Conservation (phyloP, 2,329 filamentous ascomycete species). For the Seiridium cupressi region DNA sequence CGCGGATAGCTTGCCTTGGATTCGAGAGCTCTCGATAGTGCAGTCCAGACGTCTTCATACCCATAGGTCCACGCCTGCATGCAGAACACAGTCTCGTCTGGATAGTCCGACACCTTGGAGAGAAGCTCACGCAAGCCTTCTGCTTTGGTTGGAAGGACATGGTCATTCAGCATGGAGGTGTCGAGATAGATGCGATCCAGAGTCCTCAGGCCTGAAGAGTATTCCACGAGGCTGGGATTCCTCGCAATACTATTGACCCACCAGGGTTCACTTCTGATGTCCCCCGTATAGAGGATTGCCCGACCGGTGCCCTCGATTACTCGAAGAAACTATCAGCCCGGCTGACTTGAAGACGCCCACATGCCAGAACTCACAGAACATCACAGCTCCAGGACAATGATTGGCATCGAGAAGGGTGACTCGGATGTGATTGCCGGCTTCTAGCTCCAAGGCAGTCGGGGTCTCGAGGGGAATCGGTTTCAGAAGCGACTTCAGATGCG, state of each 20-base stretch:
- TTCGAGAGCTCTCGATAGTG: slow-evolving; percentile 67
- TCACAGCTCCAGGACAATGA: slow-evolving; percentile 85
- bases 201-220: slow-evolving; percentile 61
- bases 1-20: slow-evolving; percentile 47
- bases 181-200: slow-evolving; percentile 87
- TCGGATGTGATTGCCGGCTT: slow-evolving; percentile 64
- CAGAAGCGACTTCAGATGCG: slow-evolving; percentile 68
- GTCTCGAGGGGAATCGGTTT: slow-evolving; percentile 82
- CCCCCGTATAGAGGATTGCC: slow-evolving; percentile 83
- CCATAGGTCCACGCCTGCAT: slow-evolving; percentile 89
- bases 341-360: no score
- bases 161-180: slow-evolving; percentile 65
- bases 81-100: slow-evolving; percentile 75
- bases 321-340: not conserved
- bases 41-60: slow-evolving; percentile 90
- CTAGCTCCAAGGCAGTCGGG: slow-evolving; percentile 72
- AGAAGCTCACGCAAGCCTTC: slow-evolving; percentile 76
- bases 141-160: slow-evolving; percentile 60
- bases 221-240: slow-evolving; percentile 73
- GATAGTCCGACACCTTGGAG: slow-evolving; percentile 64
- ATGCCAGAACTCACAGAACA: slow-evolving; percentile 63
- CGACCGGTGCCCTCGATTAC: slow-evolving; percentile 73
- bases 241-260: slow-evolving; percentile 74
- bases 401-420: slow-evolving; percentile 90
- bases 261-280: slow-evolving; percentile 83